Percentiles rank a stretch among this genome's conserved stretches.
Conservation (phyloP, 176 grass and related monocot species). For the Poa annua region DNA sequence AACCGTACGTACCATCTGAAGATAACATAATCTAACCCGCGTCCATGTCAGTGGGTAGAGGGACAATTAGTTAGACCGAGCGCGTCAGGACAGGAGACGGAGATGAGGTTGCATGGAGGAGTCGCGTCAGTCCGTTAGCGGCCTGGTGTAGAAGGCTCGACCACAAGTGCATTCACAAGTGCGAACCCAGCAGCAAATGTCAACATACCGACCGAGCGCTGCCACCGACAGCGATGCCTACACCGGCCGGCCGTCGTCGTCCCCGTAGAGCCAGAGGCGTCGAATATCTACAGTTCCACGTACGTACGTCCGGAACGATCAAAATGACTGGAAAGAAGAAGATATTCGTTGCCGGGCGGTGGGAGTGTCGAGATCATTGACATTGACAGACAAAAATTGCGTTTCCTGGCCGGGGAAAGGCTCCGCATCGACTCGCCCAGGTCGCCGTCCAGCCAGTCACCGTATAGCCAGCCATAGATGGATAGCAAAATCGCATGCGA, state of each 20-base stretch:
- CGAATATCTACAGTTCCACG: neutral
- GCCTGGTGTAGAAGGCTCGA: neutral
- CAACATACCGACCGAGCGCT: neutral
- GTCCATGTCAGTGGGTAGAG: constrained; percentile 1
- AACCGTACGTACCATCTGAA: neutral
- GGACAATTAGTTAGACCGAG: neutral
- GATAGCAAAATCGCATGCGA: neutral
- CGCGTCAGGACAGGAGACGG: neutral
- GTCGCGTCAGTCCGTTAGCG: neutral
- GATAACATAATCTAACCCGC: constrained; percentile 44
- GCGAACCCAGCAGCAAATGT: neutral
- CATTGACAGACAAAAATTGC: too few species aligned
- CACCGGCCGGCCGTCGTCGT: neutral
- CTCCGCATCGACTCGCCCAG: constrained; percentile 1
- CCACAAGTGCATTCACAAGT: neutral
- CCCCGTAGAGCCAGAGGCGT: neutral
- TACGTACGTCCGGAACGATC: neutral
- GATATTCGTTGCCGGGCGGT: too few species aligned
- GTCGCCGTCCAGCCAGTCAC: neutral
- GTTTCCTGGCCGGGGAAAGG: too few species aligned
- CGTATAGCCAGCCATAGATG: neutral
- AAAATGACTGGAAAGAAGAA: too few species aligned
- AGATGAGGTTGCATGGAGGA: neutral
- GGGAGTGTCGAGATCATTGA: too few species aligned
- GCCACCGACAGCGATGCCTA: constrained; percentile 5